A percentile compares a stretch with the other conserved stretches of the same genome.
These are phyloP conservation scores for Pterulicium gracile DNA, from an alignment of 1,284 basidiomycete species.

Conservation along the genomic window DNA sequence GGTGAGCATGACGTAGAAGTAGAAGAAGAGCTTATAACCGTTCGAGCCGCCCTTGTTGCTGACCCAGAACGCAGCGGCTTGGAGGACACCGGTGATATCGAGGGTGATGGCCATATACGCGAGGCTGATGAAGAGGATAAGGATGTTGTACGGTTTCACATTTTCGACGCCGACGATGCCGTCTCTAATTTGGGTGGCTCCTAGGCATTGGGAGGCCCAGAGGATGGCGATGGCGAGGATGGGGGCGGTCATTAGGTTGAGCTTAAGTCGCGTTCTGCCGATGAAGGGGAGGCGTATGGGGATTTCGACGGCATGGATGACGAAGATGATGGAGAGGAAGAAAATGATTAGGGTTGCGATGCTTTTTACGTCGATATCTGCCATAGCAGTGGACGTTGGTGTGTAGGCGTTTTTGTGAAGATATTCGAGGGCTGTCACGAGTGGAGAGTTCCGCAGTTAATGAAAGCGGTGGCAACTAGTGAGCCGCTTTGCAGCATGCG, in stretches of 20 bases:
- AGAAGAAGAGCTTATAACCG: conserved; percentile 62
- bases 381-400: neutral
- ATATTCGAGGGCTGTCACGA: too few species aligned
- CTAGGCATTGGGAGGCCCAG: conserved; percentile 26
- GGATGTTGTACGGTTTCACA: conserved; percentile 86
- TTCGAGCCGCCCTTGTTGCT: conserved; percentile 66
- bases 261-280: conserved; percentile 18
- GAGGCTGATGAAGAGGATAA: conserved; percentile 86
- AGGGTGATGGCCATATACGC: conserved; percentile 93
- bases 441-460: too few species aligned
- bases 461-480: too few species aligned
- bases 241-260: conserved; percentile 53
- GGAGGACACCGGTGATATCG: conserved; percentile 82
- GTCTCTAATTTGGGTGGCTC: conserved; percentile 44
- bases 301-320: neutral
- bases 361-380: neutral
- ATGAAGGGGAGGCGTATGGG: neutral
- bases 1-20: conserved; percentile 77
- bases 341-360: neutral
- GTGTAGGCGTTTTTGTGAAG: too few species aligned
- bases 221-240: conserved; percentile 17
- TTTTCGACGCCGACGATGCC: conserved; percentile 71
- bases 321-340: neutral
- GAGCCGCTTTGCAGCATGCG: too few species aligned
- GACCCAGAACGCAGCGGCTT: conserved; percentile 83